A percentile compares a stretch with the other conserved stretches of the same genome.
These are phyloP conservation scores for Fraxinus latifolia DNA, from an alignment of 305 asterid species.

Conservation along the genomic window DNA sequence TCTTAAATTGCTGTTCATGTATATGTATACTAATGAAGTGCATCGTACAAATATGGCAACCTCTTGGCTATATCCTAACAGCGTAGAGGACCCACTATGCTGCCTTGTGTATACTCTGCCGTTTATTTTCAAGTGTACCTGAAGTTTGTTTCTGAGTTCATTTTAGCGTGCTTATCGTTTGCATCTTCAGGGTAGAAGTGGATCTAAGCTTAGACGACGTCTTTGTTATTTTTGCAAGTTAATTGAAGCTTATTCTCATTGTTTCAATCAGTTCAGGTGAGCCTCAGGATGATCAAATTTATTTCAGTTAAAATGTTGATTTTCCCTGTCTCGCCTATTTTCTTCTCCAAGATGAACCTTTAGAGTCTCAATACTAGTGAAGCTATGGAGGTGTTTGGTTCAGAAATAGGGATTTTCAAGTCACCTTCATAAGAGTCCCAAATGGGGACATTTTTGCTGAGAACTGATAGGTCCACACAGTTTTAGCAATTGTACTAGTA, in stretches of 20 bases:
- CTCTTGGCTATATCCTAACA: neutral
- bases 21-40: neutral
- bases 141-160: neutral
- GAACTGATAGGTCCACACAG: neutral
- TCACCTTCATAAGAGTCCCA: neutral
- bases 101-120: neutral
- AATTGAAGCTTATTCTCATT: neutral
- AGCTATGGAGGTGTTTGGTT: neutral
- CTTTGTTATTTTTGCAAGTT: neutral
- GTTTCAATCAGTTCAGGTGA: neutral
- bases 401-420: neutral
- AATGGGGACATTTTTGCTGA: neutral
- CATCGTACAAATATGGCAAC: neutral
- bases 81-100: neutral
- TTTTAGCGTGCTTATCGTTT: neutral
- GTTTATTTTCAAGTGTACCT: neutral
- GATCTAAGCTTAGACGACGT: neutral
- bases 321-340: neutral
- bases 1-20: neutral
- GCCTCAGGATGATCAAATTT: neutral
- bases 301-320: neutral
- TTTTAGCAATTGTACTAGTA: neutral
- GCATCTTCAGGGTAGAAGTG: neutral
- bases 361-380: neutral
- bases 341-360: neutral